Evolutionary conservation across 2,329 filamentous ascomycete species (phyloP), one percentile per base, ranked within the genome.

Genomic region (Colletotrichum sp.): DNA sequence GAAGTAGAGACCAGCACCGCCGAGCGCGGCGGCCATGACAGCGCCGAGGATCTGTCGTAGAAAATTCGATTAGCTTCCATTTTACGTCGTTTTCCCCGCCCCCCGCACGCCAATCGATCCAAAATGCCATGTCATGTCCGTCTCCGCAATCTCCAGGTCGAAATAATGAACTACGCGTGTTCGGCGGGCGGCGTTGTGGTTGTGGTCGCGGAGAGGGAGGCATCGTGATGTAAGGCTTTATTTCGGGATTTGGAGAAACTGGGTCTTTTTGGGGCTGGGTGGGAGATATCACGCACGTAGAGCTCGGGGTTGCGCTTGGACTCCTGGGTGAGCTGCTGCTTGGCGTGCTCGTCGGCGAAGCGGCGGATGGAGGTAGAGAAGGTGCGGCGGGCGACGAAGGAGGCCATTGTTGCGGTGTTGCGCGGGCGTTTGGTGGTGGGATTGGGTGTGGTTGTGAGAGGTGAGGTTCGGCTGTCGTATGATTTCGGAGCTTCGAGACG

Each of bases 1-100:
- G 82, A 97, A 95, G 89, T 96, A 95, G 92, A 93, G 98, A 85
- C 96, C 96, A 80, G 95, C 96, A 81, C 97, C 93, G 83, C 93
- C 93, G 83, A 98, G 94, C 82, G 95, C 94, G 85, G 93, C 93
- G 82, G 94, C 93, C 95, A 99, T 98, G 85, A 99, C 93, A 83
- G 92, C 95, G 79, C 96, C 92, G 80, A 99, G 94, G 83, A 99
- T 93, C 97, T 99, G 82, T 78, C 10, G 59, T n/a, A 18, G 55
- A 69, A 65, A 59, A 52, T 44, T 57, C 64, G 28, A 62, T 78
- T 63, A 78, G 78, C 72, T 32, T 63, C 39, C 15, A 18, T 71
- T 52, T 28, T 44, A 30, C 10, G 16, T 32, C 32, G 24, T 13
- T 67, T 24, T 57, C 3, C 39, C 18, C 18, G 16, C n/a, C 49